Percentiles rank a stretch among this genome's conserved stretches.
Evolutionary conservation across 1,284 basidiomycete genomes (phyloP).

Genomic region (Trametes pubescens): DNA sequence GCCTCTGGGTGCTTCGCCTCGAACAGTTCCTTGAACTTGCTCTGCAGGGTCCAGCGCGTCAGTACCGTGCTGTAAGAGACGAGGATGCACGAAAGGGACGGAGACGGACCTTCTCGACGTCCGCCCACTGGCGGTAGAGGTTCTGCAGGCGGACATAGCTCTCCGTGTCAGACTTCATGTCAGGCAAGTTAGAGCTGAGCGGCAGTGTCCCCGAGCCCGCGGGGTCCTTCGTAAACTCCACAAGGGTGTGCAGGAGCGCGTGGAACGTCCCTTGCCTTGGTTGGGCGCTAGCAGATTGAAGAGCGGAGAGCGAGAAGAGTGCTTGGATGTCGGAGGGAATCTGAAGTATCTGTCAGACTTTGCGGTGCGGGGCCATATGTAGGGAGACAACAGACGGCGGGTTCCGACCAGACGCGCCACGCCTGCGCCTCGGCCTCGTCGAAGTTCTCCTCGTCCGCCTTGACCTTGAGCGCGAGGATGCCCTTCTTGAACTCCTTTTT

Average conservation of each 20-base stretch:
- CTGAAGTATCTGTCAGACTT: conserved; percentile 35
- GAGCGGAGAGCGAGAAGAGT: conserved; percentile 58
- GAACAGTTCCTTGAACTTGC: conserved; percentile 40
- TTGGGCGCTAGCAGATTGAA: conserved; percentile 46
- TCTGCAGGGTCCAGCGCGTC: conserved; percentile 14
- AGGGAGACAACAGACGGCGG: conserved; percentile 48
- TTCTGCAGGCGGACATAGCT: conserved; percentile 85
- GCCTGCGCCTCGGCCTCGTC: conserved; percentile 90
- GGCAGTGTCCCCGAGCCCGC: conserved; percentile 48
- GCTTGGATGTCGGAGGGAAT: conserved; percentile 72
- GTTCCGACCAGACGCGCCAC: conserved; percentile 76
- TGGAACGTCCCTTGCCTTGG: conserved; percentile 66
- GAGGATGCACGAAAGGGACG: no score
- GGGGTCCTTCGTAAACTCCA: conserved; percentile 58
- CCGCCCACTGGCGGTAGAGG: conserved; percentile 77
- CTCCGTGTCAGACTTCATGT: conserved; percentile 94
- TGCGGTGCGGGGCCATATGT: neutral
- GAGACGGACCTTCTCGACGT: conserved; percentile 64
- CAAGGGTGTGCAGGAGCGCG: conserved; percentile 85
- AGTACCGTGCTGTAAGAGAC: no score
- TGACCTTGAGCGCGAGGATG: conserved; percentile 67
- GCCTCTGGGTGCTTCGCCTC: conserved; percentile 34
- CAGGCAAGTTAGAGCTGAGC: conserved; percentile 79
- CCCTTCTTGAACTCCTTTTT: conserved; percentile 81
- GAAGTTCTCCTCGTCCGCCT: conserved; percentile 94